phyloP scores from a whole-genome alignment of 805 yeast genomes.

The Sugiyamaella chiloensis region DNA sequence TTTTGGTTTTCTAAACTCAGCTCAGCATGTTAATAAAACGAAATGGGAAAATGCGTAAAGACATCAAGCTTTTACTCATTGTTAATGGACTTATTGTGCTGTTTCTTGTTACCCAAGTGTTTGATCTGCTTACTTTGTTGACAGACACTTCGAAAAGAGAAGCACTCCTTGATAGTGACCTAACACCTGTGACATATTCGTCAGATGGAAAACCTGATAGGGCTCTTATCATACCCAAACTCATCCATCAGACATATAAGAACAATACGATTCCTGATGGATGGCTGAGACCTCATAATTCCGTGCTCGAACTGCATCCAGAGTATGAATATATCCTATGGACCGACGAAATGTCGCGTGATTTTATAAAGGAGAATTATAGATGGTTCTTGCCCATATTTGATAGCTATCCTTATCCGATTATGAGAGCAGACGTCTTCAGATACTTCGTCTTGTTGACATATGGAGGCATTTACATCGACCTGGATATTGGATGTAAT shows the following conservation, averaged over 20 bases:
- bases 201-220: slow-evolving; percentile 22
- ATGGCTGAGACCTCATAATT: slow-evolving; percentile 75
- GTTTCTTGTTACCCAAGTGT: slow-evolving; percentile 55
- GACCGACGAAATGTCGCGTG: slow-evolving; percentile 81
- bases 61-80: slow-evolving; percentile 13
- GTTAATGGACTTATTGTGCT: slow-evolving; percentile 19
- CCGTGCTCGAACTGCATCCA: slow-evolving; percentile 73
- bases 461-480: slow-evolving; percentile 86
- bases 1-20: too few relatives aligned
- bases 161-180: slow-evolving; percentile 60
- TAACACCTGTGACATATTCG: slow-evolving; percentile 49
- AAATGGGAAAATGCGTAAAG: slow-evolving; percentile 12
- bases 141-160: slow-evolving; percentile 66
- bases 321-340: slow-evolving; percentile 78
- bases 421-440: slow-evolving; percentile 85
- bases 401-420: slow-evolving; percentile 72
- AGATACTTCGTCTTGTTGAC: slow-evolving; percentile 77
- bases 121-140: slow-evolving; percentile 66
- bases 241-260: slow-evolving; percentile 92
- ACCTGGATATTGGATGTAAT: slow-evolving; percentile 83
- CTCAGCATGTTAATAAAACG: too few relatives aligned
- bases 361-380: slow-evolving; percentile 70
- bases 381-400: slow-evolving; percentile 82
- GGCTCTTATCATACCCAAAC: slow-evolving; percentile 66
- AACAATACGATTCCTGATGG: slow-evolving; percentile 69